phyloP scores from a whole-genome alignment of 192 early-diverging fungal species.

The Coemansia sp. region DNA sequence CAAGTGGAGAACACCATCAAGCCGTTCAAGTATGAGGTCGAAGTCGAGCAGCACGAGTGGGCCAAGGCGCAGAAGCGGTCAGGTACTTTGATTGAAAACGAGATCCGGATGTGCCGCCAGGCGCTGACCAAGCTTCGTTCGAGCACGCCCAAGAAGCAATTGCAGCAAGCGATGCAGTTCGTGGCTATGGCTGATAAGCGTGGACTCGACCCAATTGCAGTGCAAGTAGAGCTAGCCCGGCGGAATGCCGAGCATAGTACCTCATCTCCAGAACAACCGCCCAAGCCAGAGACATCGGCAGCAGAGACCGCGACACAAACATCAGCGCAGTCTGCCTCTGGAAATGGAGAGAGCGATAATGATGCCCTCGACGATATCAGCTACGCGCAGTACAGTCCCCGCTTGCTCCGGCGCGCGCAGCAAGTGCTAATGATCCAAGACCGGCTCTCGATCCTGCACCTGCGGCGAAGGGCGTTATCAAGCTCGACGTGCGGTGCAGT shows the following conservation, averaged over 20 bases:
- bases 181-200: conserved; percentile 71
- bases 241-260: conserved; percentile 28
- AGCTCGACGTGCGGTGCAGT: conserved; percentile 77
- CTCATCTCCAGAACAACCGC: background rate
- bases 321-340: background rate
- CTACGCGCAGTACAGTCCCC: conserved; percentile 69
- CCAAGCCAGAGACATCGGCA: conserved; percentile 4
- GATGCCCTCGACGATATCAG: conserved; percentile 54
- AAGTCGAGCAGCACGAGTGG: conserved; percentile 91
- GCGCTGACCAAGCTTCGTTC: conserved; percentile 71
- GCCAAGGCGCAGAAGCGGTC: conserved; percentile 82
- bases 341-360: background rate
- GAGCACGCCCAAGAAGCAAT: conserved; percentile 71
- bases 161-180: conserved; percentile 82
- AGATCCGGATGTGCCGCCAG: conserved; percentile 75
- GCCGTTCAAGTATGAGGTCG: conserved; percentile 98
- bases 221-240: conserved; percentile 37
- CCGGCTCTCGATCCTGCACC: conserved; percentile 71
- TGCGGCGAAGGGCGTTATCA: conserved; percentile 77
- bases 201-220: conserved; percentile 35
- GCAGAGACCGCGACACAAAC: background rate
- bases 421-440: conserved; percentile 79
- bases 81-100: conserved; percentile 70
- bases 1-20: conserved; percentile 99
- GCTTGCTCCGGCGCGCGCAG: conserved; percentile 73